Evolutionary conservation across 177 flowering plant species (phyloP), one percentile per base, ranked within the genome.

Genomic region (Vitis hybrid): DNA sequence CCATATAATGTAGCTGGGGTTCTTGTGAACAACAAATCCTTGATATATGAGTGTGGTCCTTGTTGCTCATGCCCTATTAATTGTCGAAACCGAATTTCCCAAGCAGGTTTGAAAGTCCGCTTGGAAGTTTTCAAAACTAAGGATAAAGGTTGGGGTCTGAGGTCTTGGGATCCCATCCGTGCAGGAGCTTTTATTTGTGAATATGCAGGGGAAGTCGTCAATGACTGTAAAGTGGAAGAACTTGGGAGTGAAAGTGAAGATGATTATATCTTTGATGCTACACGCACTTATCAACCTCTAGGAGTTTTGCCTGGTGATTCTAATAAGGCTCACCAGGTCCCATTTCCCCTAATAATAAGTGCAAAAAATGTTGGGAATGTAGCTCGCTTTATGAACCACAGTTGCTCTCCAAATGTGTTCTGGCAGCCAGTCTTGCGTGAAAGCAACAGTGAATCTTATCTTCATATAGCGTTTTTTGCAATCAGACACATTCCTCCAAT

Each of bases 111-210:
- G 33, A 88, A 73, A 74, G 58, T 85, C 58, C 87, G 76, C 8
- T 62, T 91, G 66, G 94, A 91, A 77, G 91, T 91, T 18, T 91
- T 89, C 57, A 91, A 79, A 74, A 89, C 97, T 2, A 87, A 71
- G 73, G 83, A 79, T 48, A 83, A 63, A 77, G 97, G 97, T n/a
- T 91, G 97, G 94, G 97, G 97, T 50, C 75, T 91, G 26, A 78
- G 94, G 69, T 88, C 92, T 18, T 89, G 89, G 94, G 97, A 88
- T 77, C 87, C 89, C 18, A 91, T 91, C n/a, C 90, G 91, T n/a
- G 82, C 81, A 1, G 97, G 97, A 64, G 67, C 79, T 60, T 88
- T 88, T 76, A 81, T 91, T 51, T 89, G 94, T 76, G 92, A 87
- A 73, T 90, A 83, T 74, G 83, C 89, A 2, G 94, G 97, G 45